Conservation (phyloP, 805 yeast species). For the Candida nanaspora region DNA sequence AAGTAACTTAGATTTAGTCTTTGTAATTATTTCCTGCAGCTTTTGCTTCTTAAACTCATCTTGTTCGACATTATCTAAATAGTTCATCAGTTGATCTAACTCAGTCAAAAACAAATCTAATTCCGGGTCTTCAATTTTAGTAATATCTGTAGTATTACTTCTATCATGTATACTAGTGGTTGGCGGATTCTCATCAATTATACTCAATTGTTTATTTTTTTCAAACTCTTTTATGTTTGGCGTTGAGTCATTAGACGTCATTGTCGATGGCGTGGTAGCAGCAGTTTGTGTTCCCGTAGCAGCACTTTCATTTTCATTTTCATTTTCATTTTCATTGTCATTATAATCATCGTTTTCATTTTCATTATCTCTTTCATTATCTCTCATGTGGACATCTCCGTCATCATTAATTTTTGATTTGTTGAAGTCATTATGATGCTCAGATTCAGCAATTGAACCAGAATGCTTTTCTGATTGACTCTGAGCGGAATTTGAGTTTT, state of each 20-base stretch:
- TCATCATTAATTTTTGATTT: too few relatives aligned
- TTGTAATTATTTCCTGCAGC: background rate
- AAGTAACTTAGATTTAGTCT: slow-evolving; percentile 15
- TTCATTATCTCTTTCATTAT: too few relatives aligned
- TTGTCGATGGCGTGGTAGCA: background rate
- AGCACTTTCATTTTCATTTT: background rate
- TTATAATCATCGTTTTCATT: too few relatives aligned
- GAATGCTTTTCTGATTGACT: too few relatives aligned
- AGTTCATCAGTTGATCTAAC: background rate
- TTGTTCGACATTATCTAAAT: background rate
- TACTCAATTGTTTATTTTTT: background rate
- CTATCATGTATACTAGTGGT: too few relatives aligned
- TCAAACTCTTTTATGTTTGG: background rate
- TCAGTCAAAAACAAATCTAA: background rate
- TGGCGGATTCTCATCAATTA: background rate
- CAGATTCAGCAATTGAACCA: too few relatives aligned
- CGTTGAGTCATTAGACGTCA: background rate
- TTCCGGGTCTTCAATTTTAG: background rate
- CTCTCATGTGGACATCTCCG: too few relatives aligned
- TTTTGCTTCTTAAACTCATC: background rate
- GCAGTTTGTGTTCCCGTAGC: background rate
- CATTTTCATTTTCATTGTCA: too few relatives aligned
- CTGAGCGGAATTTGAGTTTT: too few relatives aligned
- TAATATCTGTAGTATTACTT: background rate
- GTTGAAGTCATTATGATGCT: too few relatives aligned